Conservation (phyloP, 352 stramenopile genomes). For the Phytophthora podocarpi region DNA sequence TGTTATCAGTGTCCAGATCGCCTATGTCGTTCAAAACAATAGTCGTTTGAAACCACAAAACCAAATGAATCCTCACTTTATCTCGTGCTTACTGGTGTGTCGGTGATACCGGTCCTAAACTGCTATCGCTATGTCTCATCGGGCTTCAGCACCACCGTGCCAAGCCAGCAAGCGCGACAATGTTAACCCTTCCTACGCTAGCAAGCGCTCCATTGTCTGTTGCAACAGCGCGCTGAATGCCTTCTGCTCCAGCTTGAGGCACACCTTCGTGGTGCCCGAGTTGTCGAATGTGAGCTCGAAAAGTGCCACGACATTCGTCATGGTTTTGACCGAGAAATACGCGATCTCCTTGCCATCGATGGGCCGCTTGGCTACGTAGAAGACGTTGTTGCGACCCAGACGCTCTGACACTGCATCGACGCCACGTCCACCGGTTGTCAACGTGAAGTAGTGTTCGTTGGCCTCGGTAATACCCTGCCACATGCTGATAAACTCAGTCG, state of each 20-base stretch:
- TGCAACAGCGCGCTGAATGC: constrained; percentile 90
- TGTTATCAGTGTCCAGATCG: background rate
- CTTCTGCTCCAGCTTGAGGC: constrained; percentile 94
- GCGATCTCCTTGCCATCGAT: constrained; percentile 95
- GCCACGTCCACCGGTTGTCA: constrained; percentile 66
- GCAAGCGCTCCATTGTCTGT: constrained; percentile 84
- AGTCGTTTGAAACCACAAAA: background rate
- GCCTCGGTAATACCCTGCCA: constrained; percentile 97
- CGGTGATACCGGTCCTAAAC: constrained; percentile 10
- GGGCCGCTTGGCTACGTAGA: constrained; percentile 94
- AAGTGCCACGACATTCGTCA: constrained; percentile 92
- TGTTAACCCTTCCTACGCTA: constrained; percentile 36
- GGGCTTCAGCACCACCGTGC: too few relatives aligned
- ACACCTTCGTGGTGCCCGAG: constrained; percentile 92
- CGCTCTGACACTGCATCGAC: constrained; percentile 89
- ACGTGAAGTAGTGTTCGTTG: constrained; percentile 94
- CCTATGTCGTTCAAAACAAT: background rate
- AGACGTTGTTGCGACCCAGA: constrained; percentile 91
- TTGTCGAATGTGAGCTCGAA: constrained; percentile 96
- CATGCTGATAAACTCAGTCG: constrained; percentile 92
- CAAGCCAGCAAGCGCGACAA: background rate
- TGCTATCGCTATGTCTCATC: constrained; percentile 17
- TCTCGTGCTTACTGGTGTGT: constrained; percentile 12
- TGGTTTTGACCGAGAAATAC: constrained; percentile 95
- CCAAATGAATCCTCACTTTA: constrained; percentile 29